A percentile compares a stretch with the other conserved stretches of the same genome.
These are phyloP conservation scores for Allium sativum DNA, from an alignment of 106 monocot genomes.

Conservation along the genomic window DNA sequence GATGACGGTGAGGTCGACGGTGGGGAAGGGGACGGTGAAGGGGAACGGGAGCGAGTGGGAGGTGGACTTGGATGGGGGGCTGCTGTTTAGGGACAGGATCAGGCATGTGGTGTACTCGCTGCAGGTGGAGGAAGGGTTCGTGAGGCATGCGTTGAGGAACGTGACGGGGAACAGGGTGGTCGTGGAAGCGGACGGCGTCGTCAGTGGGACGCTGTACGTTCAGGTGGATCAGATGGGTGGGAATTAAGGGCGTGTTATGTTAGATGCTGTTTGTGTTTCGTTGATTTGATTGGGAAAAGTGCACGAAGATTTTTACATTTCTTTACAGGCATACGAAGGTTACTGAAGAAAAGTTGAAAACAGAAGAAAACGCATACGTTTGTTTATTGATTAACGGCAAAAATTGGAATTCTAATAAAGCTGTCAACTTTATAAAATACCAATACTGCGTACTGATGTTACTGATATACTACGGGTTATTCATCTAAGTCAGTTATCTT, in stretches of 20 bases:
- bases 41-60: conserved; percentile 24
- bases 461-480: too few species aligned
- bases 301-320: too few species aligned
- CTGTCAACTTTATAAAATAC: too few species aligned
- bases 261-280: background rate
- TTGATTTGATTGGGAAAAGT: background rate
- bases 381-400: too few species aligned
- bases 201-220: conserved; percentile 31
- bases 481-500: too few species aligned
- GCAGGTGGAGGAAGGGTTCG: conserved; percentile 6
- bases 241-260: background rate
- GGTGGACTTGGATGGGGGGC: conserved; percentile 21
- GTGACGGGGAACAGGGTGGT: conserved; percentile 35
- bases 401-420: too few species aligned
- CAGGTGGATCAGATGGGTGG: conserved; percentile 27
- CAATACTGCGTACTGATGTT: too few species aligned
- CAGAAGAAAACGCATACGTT: too few species aligned
- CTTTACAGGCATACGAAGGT: too few species aligned
- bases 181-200: conserved; percentile 25
- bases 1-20: conserved; percentile 31
- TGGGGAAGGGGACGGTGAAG: conserved; percentile 12
- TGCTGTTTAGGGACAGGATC: conserved; percentile 35
- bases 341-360: too few species aligned
- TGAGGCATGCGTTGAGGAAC: conserved; percentile 24
- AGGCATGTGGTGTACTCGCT: conserved; percentile 43